Conservation (phyloP, 2,329 filamentous ascomycete genomes). For the Coniella vitis region DNA sequence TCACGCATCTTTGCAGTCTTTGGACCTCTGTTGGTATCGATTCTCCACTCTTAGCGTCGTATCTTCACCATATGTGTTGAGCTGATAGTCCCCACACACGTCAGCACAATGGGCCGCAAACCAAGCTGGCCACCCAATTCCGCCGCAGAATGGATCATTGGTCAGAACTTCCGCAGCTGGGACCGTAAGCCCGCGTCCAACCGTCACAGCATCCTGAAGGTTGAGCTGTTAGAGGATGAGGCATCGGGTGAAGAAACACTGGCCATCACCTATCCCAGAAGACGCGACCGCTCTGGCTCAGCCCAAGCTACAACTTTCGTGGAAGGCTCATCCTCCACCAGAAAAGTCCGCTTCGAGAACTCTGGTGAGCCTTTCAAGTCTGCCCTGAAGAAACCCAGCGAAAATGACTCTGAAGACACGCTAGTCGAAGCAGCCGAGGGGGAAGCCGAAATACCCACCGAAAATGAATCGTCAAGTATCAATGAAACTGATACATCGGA, state of each 20-base stretch:
- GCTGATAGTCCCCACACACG: neutral
- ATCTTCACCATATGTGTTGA: too few species aligned
- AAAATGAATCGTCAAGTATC: slow-evolving; percentile 11
- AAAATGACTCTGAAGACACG: slow-evolving; percentile 14
- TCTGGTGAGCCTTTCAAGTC: slow-evolving; percentile 26
- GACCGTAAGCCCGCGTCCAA: slow-evolving; percentile 3
- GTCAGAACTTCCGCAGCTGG: slow-evolving; percentile 26
- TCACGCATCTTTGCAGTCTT: too few species aligned
- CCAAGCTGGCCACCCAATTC: slow-evolving; percentile 29
- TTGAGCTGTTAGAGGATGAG: slow-evolving; percentile 44
- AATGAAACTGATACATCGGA: slow-evolving; percentile 13
- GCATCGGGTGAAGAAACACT: slow-evolving; percentile 43
- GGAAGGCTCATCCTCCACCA: slow-evolving; percentile 17
- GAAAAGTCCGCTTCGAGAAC: slow-evolving; percentile 39
- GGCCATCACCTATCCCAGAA: slow-evolving; percentile 41
- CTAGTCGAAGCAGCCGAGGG: slow-evolving; percentile 19
- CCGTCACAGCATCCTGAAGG: slow-evolving; percentile 27
- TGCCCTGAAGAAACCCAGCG: slow-evolving; percentile 24
- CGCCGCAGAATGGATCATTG: slow-evolving; percentile 33
- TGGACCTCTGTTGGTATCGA: neutral
- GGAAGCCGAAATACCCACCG: slow-evolving; percentile 7
- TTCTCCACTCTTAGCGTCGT: neutral
- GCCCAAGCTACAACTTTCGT: neutral
- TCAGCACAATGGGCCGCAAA: slow-evolving; percentile 6
- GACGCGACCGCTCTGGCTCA: slow-evolving; percentile 8